A percentile compares a stretch with the other conserved stretches of the same genome.
Conservation (phyloP, 2,329 filamentous ascomycete species). For the Botrytis elliptica region DNA sequence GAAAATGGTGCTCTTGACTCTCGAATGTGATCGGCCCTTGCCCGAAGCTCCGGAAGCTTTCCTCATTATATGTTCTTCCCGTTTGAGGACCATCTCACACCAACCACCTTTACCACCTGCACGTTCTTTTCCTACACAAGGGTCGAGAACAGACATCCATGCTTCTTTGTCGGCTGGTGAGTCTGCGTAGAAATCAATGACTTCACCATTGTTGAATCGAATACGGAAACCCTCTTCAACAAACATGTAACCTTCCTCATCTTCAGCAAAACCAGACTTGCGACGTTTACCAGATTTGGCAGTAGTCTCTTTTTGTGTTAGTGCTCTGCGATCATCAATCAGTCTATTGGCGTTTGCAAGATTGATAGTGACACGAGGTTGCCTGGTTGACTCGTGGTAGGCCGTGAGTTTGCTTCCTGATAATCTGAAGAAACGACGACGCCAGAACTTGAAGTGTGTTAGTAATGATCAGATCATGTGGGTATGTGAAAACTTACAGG, state of each 20-base stretch:
- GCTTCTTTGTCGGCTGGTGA: constrained; percentile 82
- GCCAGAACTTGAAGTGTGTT: constrained; percentile 75
- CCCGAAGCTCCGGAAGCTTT: constrained; percentile 30
- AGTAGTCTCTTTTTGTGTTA: constrained; percentile 80
- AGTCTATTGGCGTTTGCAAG: constrained; percentile 87
- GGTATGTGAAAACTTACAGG: constrained; percentile 64
- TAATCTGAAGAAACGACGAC: constrained; percentile 94
- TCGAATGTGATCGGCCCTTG: constrained; percentile 32
- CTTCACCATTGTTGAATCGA: constrained; percentile 95
- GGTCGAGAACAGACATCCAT: constrained; percentile 91
- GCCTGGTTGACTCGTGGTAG: constrained; percentile 91
- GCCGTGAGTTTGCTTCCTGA: constrained; percentile 88
- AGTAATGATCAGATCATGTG: constrained; percentile 35
- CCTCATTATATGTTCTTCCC: constrained; percentile 46
- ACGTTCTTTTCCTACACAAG: constrained; percentile 52
- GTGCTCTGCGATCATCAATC: constrained; percentile 83
- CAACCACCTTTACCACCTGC: constrained; percentile 58
- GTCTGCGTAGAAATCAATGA: constrained; percentile 84
- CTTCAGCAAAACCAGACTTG: constrained; percentile 93
- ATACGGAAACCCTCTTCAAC: constrained; percentile 99
- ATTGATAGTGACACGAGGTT: constrained; percentile 96
- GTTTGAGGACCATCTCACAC: constrained; percentile 66
- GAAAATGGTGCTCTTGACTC: constrained; percentile 36
- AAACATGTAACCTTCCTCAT: constrained; percentile 99
- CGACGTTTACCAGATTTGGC: constrained; percentile 76